phyloP scores from a whole-genome alignment of 768 basidiomycete genomes.

The Artomyces pyxidatus region DNA sequence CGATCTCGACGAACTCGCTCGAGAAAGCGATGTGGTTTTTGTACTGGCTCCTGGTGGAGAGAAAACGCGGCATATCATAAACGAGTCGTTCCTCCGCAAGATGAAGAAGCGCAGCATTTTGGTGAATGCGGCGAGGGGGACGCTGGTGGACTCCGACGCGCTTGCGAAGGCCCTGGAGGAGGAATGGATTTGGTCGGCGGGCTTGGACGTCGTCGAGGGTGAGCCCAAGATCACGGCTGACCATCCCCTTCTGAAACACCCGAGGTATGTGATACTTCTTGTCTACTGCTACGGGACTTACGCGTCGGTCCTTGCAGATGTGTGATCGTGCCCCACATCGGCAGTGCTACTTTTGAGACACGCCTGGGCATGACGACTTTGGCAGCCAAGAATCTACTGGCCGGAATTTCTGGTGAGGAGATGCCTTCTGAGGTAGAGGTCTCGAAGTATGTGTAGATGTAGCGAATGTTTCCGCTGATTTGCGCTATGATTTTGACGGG shows the following conservation, averaged over 20 bases:
- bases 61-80: slow-evolving; percentile 64
- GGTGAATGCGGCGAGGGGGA: slow-evolving; percentile 81
- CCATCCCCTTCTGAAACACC: slow-evolving; percentile 76
- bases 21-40: slow-evolving; percentile 77
- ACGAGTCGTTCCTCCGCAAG: slow-evolving; percentile 58
- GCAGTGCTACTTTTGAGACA: slow-evolving; percentile 82
- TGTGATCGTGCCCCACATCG: slow-evolving; percentile 84
- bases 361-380: slow-evolving; percentile 74
- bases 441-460: neutral
- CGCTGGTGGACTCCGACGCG: slow-evolving; percentile 85
- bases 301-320: slow-evolving; percentile 37
- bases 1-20: slow-evolving; percentile 58
- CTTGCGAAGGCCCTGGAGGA: slow-evolving; percentile 71
- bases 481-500: too few relatives aligned
- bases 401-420: slow-evolving; percentile 38
- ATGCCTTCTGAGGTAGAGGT: slow-evolving; percentile 49
- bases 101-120: slow-evolving; percentile 85
- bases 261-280: slow-evolving; percentile 39
- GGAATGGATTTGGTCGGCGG: slow-evolving; percentile 85
- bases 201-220: slow-evolving; percentile 89
- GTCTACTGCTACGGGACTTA: neutral
- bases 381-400: slow-evolving; percentile 62
- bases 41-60: slow-evolving; percentile 72
- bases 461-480: too few relatives aligned
- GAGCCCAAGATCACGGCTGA: slow-evolving; percentile 69